Evolutionary conservation across 306 rosid species (phyloP).

Genomic region (Neltuma alba): DNA sequence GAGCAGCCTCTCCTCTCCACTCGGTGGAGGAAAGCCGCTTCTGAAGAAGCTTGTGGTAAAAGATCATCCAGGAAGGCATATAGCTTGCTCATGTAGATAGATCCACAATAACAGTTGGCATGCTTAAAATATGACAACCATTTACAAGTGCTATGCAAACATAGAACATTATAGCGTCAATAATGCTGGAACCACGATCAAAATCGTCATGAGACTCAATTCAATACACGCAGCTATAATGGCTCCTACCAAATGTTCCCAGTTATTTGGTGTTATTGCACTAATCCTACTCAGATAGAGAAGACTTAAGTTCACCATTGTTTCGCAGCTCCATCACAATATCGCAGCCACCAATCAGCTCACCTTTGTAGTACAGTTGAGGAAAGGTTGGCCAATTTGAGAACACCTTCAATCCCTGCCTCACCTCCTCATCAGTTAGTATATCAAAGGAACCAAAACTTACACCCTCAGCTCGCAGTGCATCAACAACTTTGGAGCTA

Average conservation of each 20-base stretch:
- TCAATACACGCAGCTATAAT: slow-evolving; percentile 29
- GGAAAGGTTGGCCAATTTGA: slow-evolving; percentile 99
- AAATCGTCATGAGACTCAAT: slow-evolving; percentile 36
- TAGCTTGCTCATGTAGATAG: background rate
- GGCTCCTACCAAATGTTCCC: slow-evolving; percentile 23
- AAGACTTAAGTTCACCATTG: slow-evolving; percentile 76
- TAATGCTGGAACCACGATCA: slow-evolving; percentile 42
- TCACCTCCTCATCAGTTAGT: slow-evolving; percentile 74
- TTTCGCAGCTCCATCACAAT: slow-evolving; percentile 73
- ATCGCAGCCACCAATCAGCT: slow-evolving; percentile 89
- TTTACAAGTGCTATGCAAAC: slow-evolving; percentile 20
- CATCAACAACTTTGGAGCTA: slow-evolving; percentile 83
- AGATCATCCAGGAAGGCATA: background rate
- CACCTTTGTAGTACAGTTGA: slow-evolving; percentile 87
- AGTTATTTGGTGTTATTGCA: slow-evolving; percentile 36
- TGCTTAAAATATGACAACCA: slow-evolving; percentile 9
- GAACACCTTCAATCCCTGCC: slow-evolving; percentile 83
- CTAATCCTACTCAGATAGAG: slow-evolving; percentile 63
- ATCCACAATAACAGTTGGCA: background rate
- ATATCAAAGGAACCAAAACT: slow-evolving; percentile 83
- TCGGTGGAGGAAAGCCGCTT: background rate
- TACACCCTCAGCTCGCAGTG: slow-evolving; percentile 70
- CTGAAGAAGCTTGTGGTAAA: too few species aligned
- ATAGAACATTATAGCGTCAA: slow-evolving; percentile 34
- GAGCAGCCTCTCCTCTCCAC: background rate